Conservation (phyloP, 345 rosid genomes). For the Mercurialis annua region DNA sequence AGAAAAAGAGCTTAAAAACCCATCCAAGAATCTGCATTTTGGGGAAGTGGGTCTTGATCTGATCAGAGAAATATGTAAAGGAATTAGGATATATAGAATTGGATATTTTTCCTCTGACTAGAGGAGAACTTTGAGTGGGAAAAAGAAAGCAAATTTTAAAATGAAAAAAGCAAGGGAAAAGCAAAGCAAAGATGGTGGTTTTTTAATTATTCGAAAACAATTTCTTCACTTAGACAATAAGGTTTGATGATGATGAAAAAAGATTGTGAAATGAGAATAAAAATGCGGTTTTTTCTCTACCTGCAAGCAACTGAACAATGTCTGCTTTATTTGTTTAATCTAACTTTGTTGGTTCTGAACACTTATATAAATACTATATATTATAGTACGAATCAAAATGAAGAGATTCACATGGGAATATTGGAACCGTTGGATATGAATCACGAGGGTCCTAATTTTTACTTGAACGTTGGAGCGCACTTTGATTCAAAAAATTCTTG, state of each 20-base stretch:
- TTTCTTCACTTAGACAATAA: slow-evolving; percentile 67
- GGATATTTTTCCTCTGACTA: slow-evolving; percentile 28
- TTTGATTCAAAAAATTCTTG: slow-evolving; percentile 14
- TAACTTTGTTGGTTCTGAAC: too few species aligned
- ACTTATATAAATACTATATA: too few species aligned
- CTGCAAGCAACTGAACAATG: slow-evolving; percentile 27
- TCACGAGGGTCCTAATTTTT: slow-evolving; percentile 27
- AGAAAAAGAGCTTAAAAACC: slow-evolving; percentile 49
- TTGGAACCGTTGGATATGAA: slow-evolving; percentile 52
- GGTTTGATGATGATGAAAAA: slow-evolving; percentile 54
- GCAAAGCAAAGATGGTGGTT: slow-evolving; percentile 26
- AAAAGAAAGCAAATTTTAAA: slow-evolving; percentile 11
- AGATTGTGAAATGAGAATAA: slow-evolving; percentile 17
- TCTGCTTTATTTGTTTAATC: slow-evolving; percentile 20
- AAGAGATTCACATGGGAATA: slow-evolving; percentile 67
- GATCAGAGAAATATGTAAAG: slow-evolving; percentile 19
- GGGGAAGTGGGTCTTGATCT: slow-evolving; percentile 43
- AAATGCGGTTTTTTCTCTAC: slow-evolving; percentile 22
- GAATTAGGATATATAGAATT: slow-evolving; percentile 12
- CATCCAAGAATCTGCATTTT: slow-evolving; percentile 64
- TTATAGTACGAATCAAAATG: slow-evolving; percentile 22
- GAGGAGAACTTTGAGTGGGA: slow-evolving; percentile 30
- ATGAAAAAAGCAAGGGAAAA: slow-evolving; percentile 32
- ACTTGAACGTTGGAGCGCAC: slow-evolving; percentile 72
- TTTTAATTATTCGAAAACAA: background rate